These are phyloP conservation scores for Chaetomiaceae sp. DNA, from an alignment of 2,329 filamentous ascomycete genomes.

Conservation along the genomic window DNA sequence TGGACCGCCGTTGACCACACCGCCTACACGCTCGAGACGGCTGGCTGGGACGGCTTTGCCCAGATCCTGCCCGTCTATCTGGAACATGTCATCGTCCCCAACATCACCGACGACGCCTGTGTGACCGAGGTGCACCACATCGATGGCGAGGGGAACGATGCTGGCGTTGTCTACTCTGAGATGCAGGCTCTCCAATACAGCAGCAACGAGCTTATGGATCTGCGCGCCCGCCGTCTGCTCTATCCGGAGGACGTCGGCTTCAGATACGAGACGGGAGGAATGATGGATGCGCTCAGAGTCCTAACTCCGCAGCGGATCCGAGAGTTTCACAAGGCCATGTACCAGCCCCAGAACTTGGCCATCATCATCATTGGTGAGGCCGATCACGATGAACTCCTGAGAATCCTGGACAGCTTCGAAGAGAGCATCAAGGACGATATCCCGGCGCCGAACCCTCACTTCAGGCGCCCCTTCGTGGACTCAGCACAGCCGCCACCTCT, in stretches of 20 bases:
- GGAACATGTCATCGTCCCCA: conserved; percentile 87
- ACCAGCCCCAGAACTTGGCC: conserved; percentile 92
- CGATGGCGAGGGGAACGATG: conserved; percentile 88
- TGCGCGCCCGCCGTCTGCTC: conserved; percentile 69
- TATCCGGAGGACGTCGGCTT: conserved; percentile 91
- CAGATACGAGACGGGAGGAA: conserved; percentile 94
- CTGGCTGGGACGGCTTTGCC: conserved; percentile 94
- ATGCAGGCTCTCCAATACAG: conserved; percentile 95
- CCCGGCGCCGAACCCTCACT: conserved; percentile 65
- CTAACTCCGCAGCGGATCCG: conserved; percentile 85
- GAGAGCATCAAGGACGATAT: conserved; percentile 77
- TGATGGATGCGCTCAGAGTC: conserved; percentile 85
- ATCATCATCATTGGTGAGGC: conserved; percentile 89
- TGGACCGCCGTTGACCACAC: conserved; percentile 98
- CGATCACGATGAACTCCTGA: conserved; percentile 70
- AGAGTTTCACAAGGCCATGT: conserved; percentile 94
- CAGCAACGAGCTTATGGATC: conserved; percentile 78
- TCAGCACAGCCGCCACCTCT: conserved; percentile 71
- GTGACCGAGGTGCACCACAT: conserved; percentile 96
- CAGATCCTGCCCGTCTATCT: conserved; percentile 92
- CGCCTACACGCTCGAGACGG: conserved; percentile 89
- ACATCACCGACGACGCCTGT: conserved; percentile 85
- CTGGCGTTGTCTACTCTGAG: conserved; percentile 95
- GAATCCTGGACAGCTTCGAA: conserved; percentile 83
- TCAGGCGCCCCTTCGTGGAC: conserved; percentile 85